A percentile compares a stretch with the other conserved stretches of the same genome.
phyloP scores from a whole-genome alignment of 2,329 filamentous ascomycete genomes.

The Xylariaceae sp. region DNA sequence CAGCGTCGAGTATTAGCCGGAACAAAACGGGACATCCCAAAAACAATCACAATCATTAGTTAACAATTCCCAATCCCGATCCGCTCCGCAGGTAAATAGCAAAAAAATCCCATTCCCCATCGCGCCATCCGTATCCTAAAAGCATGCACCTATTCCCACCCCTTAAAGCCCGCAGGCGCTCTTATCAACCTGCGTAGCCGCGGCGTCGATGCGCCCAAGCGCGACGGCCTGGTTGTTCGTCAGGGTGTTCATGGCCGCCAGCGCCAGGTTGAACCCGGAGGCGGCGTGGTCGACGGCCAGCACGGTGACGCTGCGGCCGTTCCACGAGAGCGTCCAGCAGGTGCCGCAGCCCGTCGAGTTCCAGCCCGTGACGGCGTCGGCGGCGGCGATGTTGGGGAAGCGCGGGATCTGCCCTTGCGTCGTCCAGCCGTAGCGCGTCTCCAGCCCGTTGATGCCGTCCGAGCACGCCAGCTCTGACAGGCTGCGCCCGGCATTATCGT shows the following conservation, averaged over 20 bases:
- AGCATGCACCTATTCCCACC: background rate
- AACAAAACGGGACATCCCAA: too few relatives aligned
- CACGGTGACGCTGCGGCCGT: conserved; percentile 49
- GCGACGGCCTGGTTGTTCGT: conserved; percentile 47
- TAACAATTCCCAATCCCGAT: too few relatives aligned
- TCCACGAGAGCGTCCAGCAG: conserved; percentile 54
- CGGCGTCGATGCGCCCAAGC: conserved; percentile 52
- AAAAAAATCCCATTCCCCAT: too few relatives aligned
- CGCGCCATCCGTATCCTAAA: too few relatives aligned
- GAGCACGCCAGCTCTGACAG: conserved; percentile 61
- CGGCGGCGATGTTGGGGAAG: conserved; percentile 55
- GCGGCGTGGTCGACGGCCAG: conserved; percentile 52
- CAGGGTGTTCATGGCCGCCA: conserved; percentile 52
- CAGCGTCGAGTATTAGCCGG: too few relatives aligned
- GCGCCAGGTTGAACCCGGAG: conserved; percentile 53
- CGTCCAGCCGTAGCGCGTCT: conserved; percentile 56
- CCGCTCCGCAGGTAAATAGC: too few relatives aligned
- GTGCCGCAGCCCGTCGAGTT: conserved; percentile 55
- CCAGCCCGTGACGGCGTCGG: conserved; percentile 50
- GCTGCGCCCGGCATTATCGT: conserved; percentile 56
- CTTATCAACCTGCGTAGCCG: conserved; percentile 40
- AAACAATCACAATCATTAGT: too few relatives aligned
- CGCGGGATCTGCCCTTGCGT: conserved; percentile 48
- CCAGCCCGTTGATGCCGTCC: conserved; percentile 63
- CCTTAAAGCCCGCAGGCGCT: conserved; percentile 43